phyloP scores from a whole-genome alignment of 305 asterid genomes.

The Solanum aculeatissimum region DNA sequence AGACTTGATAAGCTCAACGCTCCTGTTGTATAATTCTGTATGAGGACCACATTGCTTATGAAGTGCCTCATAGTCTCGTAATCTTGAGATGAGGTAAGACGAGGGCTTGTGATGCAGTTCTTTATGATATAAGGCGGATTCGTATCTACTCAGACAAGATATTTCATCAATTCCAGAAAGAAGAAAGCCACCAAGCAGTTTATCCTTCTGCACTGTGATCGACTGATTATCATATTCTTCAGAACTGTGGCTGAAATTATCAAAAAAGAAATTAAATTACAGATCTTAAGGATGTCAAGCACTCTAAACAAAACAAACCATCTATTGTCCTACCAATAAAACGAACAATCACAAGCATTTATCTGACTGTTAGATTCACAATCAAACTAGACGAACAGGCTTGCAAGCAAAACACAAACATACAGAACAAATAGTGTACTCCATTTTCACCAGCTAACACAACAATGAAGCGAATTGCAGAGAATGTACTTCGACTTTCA shows the following conservation, averaged over 20 bases:
- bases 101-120: slow-evolving; percentile 31
- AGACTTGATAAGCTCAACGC: slow-evolving; percentile 32
- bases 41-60: slow-evolving; percentile 66
- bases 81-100: slow-evolving; percentile 47
- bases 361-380: neutral
- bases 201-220: slow-evolving; percentile 26
- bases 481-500: neutral
- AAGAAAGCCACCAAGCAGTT: slow-evolving; percentile 43
- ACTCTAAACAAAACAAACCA: neutral
- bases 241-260: neutral
- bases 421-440: neutral
- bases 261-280: neutral
- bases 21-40: slow-evolving; percentile 39
- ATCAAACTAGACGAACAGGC: neutral
- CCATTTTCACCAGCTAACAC: neutral
- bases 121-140: slow-evolving; percentile 36
- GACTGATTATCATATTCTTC: slow-evolving; percentile 10
- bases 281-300: neutral
- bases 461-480: neutral
- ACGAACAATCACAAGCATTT: neutral
- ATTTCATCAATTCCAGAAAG: slow-evolving; percentile 42
- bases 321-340: neutral
- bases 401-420: neutral
- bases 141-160: slow-evolving; percentile 62
- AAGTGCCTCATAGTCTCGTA: slow-evolving; percentile 57